Conservation (phyloP, 2,329 filamentous ascomycete genomes). For the Paraphaeosphaeria sporulosa region DNA sequence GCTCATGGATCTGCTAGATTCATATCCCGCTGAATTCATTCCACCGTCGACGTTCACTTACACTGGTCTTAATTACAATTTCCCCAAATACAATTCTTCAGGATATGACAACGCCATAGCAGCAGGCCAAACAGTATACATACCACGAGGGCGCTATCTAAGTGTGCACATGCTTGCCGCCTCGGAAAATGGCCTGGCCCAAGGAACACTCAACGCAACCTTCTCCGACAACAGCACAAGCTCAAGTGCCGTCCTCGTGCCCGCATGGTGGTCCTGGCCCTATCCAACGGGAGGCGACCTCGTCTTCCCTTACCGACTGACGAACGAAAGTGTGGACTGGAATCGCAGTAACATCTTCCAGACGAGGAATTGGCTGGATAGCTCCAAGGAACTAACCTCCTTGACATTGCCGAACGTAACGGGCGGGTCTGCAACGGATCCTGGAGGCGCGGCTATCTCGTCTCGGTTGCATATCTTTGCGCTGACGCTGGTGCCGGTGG, state of each 20-base stretch:
- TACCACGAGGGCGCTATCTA: conserved; percentile 46
- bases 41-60: conserved; percentile 48
- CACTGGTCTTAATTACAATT: conserved; percentile 47
- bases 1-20: conserved; percentile 6
- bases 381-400: conserved; percentile 47
- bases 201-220: conserved; percentile 47
- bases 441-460: conserved; percentile 32
- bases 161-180: conserved; percentile 52
- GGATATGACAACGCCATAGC: conserved; percentile 50
- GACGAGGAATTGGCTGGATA: conserved; percentile 49
- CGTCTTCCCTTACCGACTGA: conserved; percentile 50
- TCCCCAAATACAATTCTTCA: conserved; percentile 44
- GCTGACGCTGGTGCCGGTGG: conserved; percentile 16
- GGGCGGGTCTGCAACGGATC: conserved; percentile 29
- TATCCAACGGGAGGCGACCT: conserved; percentile 53
- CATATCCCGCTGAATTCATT: conserved; percentile 49
- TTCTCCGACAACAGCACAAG: conserved; percentile 49
- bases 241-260: conserved; percentile 43
- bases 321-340: conserved; percentile 44
- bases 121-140: conserved; percentile 44
- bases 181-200: conserved; percentile 49
- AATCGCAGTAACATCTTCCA: conserved; percentile 53
- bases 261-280: conserved; percentile 51
- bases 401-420: conserved; percentile 49
- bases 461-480: conserved; percentile 22